These are phyloP conservation scores for Rhipidocladum racemiflorum DNA, from an alignment of 176 grass and related monocot genomes.

Conservation along the genomic window DNA sequence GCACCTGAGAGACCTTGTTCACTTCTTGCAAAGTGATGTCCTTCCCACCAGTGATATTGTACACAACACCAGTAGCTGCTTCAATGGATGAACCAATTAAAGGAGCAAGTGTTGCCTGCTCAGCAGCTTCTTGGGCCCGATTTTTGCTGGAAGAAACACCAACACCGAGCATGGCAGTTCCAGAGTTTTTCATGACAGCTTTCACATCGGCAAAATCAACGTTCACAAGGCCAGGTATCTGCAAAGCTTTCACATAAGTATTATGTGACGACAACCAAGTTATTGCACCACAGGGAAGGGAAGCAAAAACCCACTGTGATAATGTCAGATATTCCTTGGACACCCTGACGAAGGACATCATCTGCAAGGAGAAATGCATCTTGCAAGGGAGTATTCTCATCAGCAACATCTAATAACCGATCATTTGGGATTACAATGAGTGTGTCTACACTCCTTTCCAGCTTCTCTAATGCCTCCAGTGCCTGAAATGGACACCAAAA, in stretches of 20 bases:
- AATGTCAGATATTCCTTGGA: conserved; percentile 99
- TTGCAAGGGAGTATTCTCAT: conserved; percentile 94
- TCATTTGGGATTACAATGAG: conserved; percentile 98
- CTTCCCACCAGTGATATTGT: conserved; percentile 93
- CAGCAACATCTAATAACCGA: conserved; percentile 69
- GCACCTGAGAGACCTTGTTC: conserved; percentile 92
- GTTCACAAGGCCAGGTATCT: conserved; percentile 96
- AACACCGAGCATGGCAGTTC: conserved; percentile 90
- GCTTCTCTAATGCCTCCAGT: conserved; percentile 87
- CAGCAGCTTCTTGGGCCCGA: conserved; percentile 89
- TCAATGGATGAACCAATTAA: conserved; percentile 94
- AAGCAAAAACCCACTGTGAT: conserved; percentile 59
- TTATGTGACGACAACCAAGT: not conserved
- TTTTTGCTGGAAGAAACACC: conserved; percentile 95
- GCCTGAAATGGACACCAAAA: conserved; percentile 45
- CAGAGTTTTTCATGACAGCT: conserved; percentile 91
- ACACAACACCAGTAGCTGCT: conserved; percentile 84
- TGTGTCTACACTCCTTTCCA: conserved; percentile 84
- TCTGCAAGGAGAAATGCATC: conserved; percentile 96
- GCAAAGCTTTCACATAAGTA: conserved; percentile 10
- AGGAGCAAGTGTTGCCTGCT: conserved; percentile 92
- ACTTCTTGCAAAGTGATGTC: conserved; percentile 98
- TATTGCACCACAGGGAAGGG: not conserved
- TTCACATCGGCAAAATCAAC: conserved; percentile 99
- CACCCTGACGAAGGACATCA: conserved; percentile 91